These are phyloP conservation scores for Pseudozyma tsukubaensis DNA, from an alignment of 1,284 basidiomycete species.

Conservation along the genomic window DNA sequence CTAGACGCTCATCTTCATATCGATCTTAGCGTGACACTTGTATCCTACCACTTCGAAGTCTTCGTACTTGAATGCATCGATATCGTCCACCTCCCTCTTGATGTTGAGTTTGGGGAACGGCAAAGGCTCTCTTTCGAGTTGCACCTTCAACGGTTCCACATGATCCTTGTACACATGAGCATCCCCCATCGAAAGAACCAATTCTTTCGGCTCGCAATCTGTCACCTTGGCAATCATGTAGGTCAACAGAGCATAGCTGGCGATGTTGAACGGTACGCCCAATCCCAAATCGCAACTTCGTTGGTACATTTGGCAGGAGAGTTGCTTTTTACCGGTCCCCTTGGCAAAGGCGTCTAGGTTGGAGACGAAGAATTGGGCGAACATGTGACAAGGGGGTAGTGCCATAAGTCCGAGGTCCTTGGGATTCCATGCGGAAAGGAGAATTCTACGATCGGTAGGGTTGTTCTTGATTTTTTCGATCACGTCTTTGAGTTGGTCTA, in stretches of 20 bases:
- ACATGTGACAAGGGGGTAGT: constrained; percentile 96
- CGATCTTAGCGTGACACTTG: constrained; percentile 83
- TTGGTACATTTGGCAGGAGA: constrained; percentile 97
- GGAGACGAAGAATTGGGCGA: constrained; percentile 95
- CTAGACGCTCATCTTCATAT: constrained; percentile 98
- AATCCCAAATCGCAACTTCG: constrained; percentile 96
- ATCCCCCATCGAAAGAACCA: constrained; percentile 91
- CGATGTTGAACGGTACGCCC: constrained; percentile 95
- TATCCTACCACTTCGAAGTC: constrained; percentile 91
- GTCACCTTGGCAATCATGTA: constrained; percentile 96
- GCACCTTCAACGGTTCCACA: constrained; percentile 82
- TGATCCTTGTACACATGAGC: constrained; percentile 97
- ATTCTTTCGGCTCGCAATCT: constrained; percentile 83
- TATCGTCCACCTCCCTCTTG: constrained; percentile 75
- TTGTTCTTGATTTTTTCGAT: constrained; percentile 91
- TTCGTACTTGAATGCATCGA: constrained; percentile 83
- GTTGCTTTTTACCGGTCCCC: constrained; percentile 57
- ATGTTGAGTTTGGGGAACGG: constrained; percentile 85
- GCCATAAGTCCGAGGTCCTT: constrained; percentile 94
- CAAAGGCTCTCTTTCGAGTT: constrained; percentile 82
- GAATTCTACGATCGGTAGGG: constrained; percentile 94
- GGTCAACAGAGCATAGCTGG: constrained; percentile 93
- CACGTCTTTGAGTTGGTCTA: constrained; percentile 90
- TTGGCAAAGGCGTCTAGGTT: constrained; percentile 69
- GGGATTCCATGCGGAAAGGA: constrained; percentile 97